A percentile compares a stretch with the other conserved stretches of the same genome.
Conservation (phyloP, 2,329 filamentous ascomycete genomes). For the Stemphylium lycopersici region DNA sequence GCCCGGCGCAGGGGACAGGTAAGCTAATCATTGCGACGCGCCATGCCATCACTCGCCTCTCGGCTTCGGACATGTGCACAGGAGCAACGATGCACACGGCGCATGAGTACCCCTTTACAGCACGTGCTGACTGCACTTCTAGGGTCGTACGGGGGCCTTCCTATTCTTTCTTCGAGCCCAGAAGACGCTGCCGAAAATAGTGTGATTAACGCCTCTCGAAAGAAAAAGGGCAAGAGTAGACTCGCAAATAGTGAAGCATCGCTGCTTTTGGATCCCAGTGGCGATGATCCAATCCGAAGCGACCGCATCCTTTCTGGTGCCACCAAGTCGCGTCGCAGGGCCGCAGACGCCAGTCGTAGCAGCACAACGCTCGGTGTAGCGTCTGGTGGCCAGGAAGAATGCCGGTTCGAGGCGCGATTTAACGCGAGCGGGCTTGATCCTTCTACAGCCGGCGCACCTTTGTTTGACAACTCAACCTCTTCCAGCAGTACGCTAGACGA, state of each 20-base stretch:
- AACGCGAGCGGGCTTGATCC: slow-evolving; percentile 36
- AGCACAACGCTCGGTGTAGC: slow-evolving; percentile 33
- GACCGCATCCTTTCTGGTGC: slow-evolving; percentile 26
- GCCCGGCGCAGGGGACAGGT: slow-evolving; percentile 63
- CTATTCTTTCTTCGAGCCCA: slow-evolving; percentile 51
- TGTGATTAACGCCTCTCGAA: slow-evolving; percentile 31
- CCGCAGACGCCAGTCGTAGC: slow-evolving; percentile 31
- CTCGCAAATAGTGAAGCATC: slow-evolving; percentile 36
- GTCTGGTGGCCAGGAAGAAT: slow-evolving; percentile 35
- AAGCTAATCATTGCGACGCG: slow-evolving; percentile 25
- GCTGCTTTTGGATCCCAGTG: slow-evolving; percentile 19
- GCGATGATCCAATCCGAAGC: slow-evolving; percentile 26
- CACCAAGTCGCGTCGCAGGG: slow-evolving; percentile 34
- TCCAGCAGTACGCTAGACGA: slow-evolving; percentile 39
- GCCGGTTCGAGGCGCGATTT: slow-evolving; percentile 42
- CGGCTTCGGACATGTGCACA: slow-evolving; percentile 8
- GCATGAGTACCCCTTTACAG: not conserved
- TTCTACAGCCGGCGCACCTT: slow-evolving; percentile 26
- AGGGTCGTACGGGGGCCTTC: slow-evolving; percentile 66
- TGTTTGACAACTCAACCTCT: slow-evolving; percentile 37
- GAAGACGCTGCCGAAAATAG: slow-evolving; percentile 45
- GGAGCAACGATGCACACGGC: slow-evolving; percentile 11
- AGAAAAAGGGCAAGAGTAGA: slow-evolving; percentile 44
- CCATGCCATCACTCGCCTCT: slow-evolving; percentile 2
- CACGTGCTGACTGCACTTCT: slow-evolving; percentile 11